phyloP scores from a whole-genome alignment of 768 basidiomycete genomes.

The Podaxis rugospora region DNA sequence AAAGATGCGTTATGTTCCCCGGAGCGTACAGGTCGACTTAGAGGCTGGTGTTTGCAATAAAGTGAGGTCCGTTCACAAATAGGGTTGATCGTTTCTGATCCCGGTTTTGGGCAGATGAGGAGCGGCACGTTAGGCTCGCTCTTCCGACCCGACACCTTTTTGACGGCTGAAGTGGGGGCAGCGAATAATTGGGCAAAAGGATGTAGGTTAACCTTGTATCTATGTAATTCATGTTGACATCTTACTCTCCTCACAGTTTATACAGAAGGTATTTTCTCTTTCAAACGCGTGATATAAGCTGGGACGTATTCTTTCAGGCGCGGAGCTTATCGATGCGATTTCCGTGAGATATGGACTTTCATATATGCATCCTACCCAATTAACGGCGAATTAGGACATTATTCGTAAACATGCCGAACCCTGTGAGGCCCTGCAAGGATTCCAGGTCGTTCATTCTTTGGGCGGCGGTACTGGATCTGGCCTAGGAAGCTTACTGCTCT shows the following conservation, averaged over 20 bases:
- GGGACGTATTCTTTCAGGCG: conserved; percentile 43
- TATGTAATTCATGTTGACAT: conserved; percentile 1
- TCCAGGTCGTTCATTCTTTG: conserved; percentile 85
- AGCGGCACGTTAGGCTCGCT: conserved; percentile 67
- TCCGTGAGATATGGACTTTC: conserved; percentile 35
- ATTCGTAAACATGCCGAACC: conserved; percentile 74
- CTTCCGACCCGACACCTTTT: conserved; percentile 85
- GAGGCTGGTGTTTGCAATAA: conserved; percentile 83
- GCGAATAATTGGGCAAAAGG: conserved; percentile 98
- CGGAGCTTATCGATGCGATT: conserved; percentile 86
- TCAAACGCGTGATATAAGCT: not conserved
- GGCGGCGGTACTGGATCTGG: conserved; percentile 92
- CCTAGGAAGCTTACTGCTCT: conserved; percentile 73
- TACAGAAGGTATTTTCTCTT: conserved; percentile 65
- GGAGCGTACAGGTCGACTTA: conserved; percentile 87
- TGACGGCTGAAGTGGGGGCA: conserved; percentile 58
- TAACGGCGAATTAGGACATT: conserved; percentile 46
- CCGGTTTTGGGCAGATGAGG: conserved; percentile 42
- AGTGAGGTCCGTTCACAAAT: conserved; percentile 34
- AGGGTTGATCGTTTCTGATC: not conserved
- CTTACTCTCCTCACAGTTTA: conserved; percentile 49
- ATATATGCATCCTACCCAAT: not conserved
- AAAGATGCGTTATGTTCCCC: conserved; percentile 76
- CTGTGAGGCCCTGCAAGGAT: conserved; percentile 87
- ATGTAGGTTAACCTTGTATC: conserved; percentile 46